Percentiles rank a stretch among this genome's conserved stretches.
Conservation (phyloP, 2,329 filamentous ascomycete species). For the Cytospora paraplurivora region DNA sequence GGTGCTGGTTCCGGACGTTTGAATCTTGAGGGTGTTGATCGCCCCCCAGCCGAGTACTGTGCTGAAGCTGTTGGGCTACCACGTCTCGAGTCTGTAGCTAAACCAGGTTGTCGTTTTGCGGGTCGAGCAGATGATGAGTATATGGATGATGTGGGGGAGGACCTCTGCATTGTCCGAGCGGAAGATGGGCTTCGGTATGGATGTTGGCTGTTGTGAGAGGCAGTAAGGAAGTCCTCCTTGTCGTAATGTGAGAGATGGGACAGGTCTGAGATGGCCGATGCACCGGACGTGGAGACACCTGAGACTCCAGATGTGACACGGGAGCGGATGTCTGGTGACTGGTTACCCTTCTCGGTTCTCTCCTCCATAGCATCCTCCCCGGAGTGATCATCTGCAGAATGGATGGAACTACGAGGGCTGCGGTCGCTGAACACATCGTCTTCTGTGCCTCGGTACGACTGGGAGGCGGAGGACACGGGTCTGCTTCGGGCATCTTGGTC, state of each 20-base stretch:
- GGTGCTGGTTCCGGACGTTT: conserved; percentile 61
- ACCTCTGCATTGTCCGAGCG: conserved; percentile 72
- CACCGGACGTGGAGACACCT: conserved; percentile 22
- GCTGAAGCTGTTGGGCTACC: conserved; percentile 56
- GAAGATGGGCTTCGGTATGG: conserved; percentile 71
- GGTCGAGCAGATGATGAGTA: conserved; percentile 56
- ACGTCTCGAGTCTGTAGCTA: conserved; percentile 56
- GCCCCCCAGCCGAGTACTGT: conserved; percentile 58
- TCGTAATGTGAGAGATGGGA: conserved; percentile 59
- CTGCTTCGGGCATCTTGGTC: conserved; percentile 27
- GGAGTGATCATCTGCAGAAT: conserved; percentile 45
- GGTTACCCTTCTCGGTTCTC: conserved; percentile 27
- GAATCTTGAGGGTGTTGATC: conserved; percentile 58
- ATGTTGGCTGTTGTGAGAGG: conserved; percentile 61
- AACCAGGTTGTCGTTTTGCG: conserved; percentile 45
- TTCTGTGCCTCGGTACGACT: conserved; percentile 51
- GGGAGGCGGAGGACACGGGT: conserved; percentile 32
- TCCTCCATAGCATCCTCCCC: conserved; percentile 33
- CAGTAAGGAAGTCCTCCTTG: conserved; percentile 52
- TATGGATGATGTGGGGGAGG: conserved; percentile 63
- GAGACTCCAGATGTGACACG: conserved; percentile 37
- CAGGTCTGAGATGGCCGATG: conserved; percentile 52
- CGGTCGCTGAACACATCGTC: conserved; percentile 62
- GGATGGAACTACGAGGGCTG: conserved; percentile 59
- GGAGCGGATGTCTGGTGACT: conserved; percentile 40